Percentiles rank a stretch among this genome's conserved stretches.
phyloP scores from a whole-genome alignment of 345 rosid species.

The Gossypium bickii region DNA sequence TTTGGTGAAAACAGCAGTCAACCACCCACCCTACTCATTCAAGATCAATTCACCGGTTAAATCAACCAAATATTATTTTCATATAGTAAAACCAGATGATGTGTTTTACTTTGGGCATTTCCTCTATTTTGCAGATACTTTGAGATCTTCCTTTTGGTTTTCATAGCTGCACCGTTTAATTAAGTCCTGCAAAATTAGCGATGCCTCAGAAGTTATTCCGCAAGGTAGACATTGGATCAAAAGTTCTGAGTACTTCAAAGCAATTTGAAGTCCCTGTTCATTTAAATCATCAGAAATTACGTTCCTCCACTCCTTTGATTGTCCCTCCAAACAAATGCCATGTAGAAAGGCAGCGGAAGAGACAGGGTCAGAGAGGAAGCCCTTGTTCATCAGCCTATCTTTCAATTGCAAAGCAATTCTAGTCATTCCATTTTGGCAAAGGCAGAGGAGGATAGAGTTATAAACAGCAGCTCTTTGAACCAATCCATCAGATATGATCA shows the following conservation, averaged over 20 bases:
- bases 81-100: background rate
- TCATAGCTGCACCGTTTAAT: conserved; percentile 27
- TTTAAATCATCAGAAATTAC: conserved; percentile 34
- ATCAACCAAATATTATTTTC: background rate
- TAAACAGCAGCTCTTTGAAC: conserved; percentile 47
- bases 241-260: conserved; percentile 32
- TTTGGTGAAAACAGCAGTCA: background rate
- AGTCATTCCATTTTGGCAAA: conserved; percentile 64
- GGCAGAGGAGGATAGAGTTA: conserved; percentile 49
- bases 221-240: conserved; percentile 34
- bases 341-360: conserved; percentile 55
- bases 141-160: conserved; percentile 19
- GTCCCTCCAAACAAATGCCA: conserved; percentile 58
- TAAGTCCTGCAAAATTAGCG: conserved; percentile 40
- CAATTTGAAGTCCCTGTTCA: conserved; percentile 37
- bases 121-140: conserved; percentile 24
- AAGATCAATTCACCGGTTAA: background rate
- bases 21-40: background rate
- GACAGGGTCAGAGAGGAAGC: conserved; percentile 56
- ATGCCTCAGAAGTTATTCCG: conserved; percentile 44
- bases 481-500: conserved; percentile 67
- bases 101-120: conserved; percentile 7
- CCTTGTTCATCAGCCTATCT: conserved; percentile 50
- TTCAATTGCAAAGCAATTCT: conserved; percentile 50
- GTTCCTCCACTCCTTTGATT: conserved; percentile 45